A percentile compares a stretch with the other conserved stretches of the same genome.
phyloP scores from a whole-genome alignment of 768 basidiomycete species.

The Russula ochroleuca region DNA sequence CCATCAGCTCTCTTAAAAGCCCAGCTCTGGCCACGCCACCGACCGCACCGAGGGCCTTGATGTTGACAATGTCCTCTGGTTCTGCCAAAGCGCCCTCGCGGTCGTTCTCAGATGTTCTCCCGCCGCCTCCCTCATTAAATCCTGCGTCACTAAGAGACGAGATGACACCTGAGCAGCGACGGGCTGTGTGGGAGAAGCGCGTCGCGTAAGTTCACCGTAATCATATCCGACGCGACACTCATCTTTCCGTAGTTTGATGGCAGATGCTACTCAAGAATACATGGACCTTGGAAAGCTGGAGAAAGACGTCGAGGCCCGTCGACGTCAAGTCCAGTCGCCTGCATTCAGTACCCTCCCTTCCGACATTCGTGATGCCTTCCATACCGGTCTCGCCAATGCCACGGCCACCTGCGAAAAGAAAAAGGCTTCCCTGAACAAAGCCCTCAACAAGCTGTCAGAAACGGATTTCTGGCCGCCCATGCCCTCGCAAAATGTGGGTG shows the following conservation, averaged over 20 bases:
- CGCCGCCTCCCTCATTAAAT: slow-evolving; percentile 11
- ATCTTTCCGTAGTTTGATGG: slow-evolving; percentile 35
- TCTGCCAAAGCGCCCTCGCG: background rate
- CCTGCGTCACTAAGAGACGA: slow-evolving; percentile 20
- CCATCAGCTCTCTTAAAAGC: background rate
- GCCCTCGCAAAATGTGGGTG: slow-evolving; percentile 29
- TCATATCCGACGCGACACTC: slow-evolving; percentile 6
- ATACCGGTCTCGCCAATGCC: slow-evolving; percentile 29
- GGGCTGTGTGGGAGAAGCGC: slow-evolving; percentile 40
- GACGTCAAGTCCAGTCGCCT: slow-evolving; percentile 29
- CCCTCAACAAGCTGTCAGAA: slow-evolving; percentile 34
- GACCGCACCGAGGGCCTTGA: background rate
- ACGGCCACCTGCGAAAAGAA: slow-evolving; percentile 33
- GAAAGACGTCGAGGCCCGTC: slow-evolving; percentile 30
- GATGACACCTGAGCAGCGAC: slow-evolving; percentile 37
- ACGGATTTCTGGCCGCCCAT: slow-evolving; percentile 42
- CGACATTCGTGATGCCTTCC: slow-evolving; percentile 30
- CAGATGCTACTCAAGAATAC: slow-evolving; percentile 27
- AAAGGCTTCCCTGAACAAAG: slow-evolving; percentile 35
- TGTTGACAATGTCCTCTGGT: background rate
- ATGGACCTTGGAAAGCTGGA: slow-evolving; percentile 20
- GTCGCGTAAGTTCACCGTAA: slow-evolving; percentile 37
- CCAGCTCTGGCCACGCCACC: background rate
- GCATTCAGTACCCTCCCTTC: slow-evolving; percentile 30
- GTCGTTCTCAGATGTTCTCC: slow-evolving; percentile 8